Evolutionary conservation across 2,329 filamentous ascomycete species (phyloP).

Genomic region (Teratosphaeria gauchensis): DNA sequence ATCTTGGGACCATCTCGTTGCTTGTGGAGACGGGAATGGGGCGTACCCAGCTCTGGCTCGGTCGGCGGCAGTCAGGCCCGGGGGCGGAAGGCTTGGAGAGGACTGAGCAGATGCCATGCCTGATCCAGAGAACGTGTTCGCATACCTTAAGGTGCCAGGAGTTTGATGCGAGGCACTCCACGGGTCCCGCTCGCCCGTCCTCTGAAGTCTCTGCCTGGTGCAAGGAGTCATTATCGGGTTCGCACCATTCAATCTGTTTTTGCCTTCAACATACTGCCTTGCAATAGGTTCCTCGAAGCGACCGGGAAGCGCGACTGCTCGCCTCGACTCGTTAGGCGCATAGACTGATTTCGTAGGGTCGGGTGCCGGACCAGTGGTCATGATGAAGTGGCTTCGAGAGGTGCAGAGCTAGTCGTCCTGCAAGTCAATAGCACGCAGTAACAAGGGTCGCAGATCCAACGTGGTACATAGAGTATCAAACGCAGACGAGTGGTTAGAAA

Average conservation of each 20-base stretch:
- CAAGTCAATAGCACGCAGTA: constrained; percentile 2
- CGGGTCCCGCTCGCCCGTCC: constrained; percentile 15
- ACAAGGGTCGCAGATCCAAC: constrained; percentile 3
- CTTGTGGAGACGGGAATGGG: constrained; percentile 14
- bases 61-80: constrained; percentile 13
- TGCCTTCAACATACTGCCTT: constrained; percentile 10
- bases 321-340: constrained; percentile 11
- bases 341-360: constrained; percentile 16
- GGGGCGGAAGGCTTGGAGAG: constrained; percentile 17
- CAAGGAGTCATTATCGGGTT: neutral
- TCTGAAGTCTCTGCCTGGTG: constrained; percentile 19
- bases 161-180: constrained; percentile 19
- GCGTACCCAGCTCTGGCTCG: constrained; percentile 9
- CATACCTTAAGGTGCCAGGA: constrained; percentile 18
- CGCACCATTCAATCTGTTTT: neutral
- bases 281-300: constrained; percentile 12
- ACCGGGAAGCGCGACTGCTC: constrained; percentile 6
- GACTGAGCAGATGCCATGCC: constrained; percentile 12
- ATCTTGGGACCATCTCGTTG: constrained; percentile 19
- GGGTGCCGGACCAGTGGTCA: constrained; percentile 9
- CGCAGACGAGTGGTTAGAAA: neutral
- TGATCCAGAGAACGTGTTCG: constrained; percentile 10
- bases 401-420: neutral
- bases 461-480: neutral
- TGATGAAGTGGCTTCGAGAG: constrained; percentile 2